Evolutionary conservation across 768 basidiomycete species (phyloP), one percentile per base, ranked within the genome.

Genomic region (Leccinum obscurum): DNA sequence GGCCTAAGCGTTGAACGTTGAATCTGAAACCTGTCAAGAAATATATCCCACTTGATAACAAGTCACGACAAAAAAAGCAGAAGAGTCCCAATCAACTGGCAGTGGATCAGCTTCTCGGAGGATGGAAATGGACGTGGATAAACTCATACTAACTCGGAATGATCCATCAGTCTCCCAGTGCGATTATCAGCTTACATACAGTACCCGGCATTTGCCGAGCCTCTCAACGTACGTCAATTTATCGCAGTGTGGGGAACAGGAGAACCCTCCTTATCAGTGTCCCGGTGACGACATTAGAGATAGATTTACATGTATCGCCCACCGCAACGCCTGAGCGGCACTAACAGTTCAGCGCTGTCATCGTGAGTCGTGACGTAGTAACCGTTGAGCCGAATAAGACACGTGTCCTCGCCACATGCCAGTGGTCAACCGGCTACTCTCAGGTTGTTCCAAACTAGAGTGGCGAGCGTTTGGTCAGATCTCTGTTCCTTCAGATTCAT

Each of bases 371-470:
- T 48, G 53, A 44, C 46, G 26, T 20, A 50, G 55, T 56, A 46
- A 37, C 30, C 17, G 3, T 17, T 17, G 14, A 56, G 55, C 52
- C 32, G 3, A 32, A 26, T 10, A 30, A 30, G 51, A 50, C 52
- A 57, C 64, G 62, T 70, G 57, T 52, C 58, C 55, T 62, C 26
- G 65, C 70, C 70, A 70, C 62, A 61, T 35, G 35, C 39, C 54
- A 37, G 46, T 32, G 28, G 44, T 32, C 28, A 34, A 34, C 34
- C 34, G 13, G 34, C 13, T 13, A 24, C 61, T 56, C 56, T 52
- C 52, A n/a, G 17, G 9, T 32, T 55, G 32, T 20, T 51, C 60
- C 62, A 54, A 52, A 37, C 5, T 30, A 53, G 20, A 39, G 41
- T 56, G 15, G 49, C 56, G 11, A 56, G 39, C n/a, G 24, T 24